Base-by-base conservation (phyloP, 371 early-diverging fungal genomes). In the Mortierella polycephala region DNA sequence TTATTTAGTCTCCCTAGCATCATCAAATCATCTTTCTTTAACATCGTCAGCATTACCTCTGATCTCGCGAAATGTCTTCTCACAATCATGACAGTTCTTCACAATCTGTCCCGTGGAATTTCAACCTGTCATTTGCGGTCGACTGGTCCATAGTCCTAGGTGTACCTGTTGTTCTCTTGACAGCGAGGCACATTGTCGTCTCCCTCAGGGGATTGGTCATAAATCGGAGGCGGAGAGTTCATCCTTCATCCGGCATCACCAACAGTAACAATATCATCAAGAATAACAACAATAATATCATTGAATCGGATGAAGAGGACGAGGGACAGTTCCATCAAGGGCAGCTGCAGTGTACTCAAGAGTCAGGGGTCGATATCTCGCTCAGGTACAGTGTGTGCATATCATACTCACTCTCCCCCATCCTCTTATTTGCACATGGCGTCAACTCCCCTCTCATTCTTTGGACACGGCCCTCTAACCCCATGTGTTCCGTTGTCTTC, bases 101-200 rank as follows among this genome's bases (percentile, higher is more conserved):
- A 47, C 13, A 42, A 41, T 56, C 76, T 14, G 71, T 71, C 10
- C 76, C 76, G n/a, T 76, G 76, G 76, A 76, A 76, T 57, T 8
- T 54, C 14, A 71, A 76, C 59, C 64, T 76, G 40, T 30, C 58
- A 23, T 76, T 71, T 46, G 76, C 76, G 4, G 30, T 71, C 30
- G 67, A 59, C 63, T 76, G 76, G 76, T 62, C 63, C 53, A 67
- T 76, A 16, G 67, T 58, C 6, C 39, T 76, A 12, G 60, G 57
- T 7, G 49, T 57, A 8, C 76, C 76, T 41, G 39, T 76, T 23
- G 56, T 71, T n/a, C 39, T 66, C 8, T n/a, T 76, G 21, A 60
- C 67, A 49, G 67, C 20, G 16, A 62, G 76, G 8, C 60, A 71
- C 49, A 12, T 66, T 7, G 51, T 46, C 3, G 5, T 40, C 7